A percentile compares a stretch with the other conserved stretches of the same genome.
phyloP scores from a whole-genome alignment of 495 filamentous ascomycete genomes.

The Penicillium arizonense region DNA sequence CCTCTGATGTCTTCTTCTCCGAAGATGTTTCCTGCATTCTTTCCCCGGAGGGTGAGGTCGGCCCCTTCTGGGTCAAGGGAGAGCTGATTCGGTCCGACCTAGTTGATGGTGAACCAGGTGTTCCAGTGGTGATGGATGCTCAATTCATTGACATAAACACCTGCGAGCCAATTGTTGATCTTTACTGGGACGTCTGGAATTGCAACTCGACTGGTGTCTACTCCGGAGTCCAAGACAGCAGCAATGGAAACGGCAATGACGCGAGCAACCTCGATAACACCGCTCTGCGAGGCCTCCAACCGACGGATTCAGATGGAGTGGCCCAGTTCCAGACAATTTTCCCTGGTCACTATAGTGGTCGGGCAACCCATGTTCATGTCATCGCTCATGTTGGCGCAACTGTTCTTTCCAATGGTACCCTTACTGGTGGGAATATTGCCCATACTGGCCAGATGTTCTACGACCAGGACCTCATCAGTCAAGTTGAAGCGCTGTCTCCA shows the following conservation, averaged over 20 bases:
- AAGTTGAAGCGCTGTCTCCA: constrained; percentile 43
- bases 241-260: no score
- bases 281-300: constrained; percentile 44
- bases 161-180: constrained; percentile 47
- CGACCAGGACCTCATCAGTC: constrained; percentile 40
- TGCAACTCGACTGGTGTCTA: constrained; percentile 56
- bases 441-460: constrained; percentile 60
- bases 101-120: constrained; percentile 43
- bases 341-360: constrained; percentile 47
- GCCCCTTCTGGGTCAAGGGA: constrained; percentile 33
- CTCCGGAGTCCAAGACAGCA: constrained; percentile 23
- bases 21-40: neutral
- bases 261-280: constrained; percentile 35
- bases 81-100: constrained; percentile 53
- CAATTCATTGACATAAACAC: constrained; percentile 54
- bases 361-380: constrained; percentile 41
- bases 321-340: constrained; percentile 43
- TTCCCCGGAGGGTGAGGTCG: constrained; percentile 24
- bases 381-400: constrained; percentile 41
- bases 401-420: constrained; percentile 39
- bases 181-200: constrained; percentile 57
- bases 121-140: constrained; percentile 51
- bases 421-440: constrained; percentile 41
- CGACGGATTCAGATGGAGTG: constrained; percentile 38
- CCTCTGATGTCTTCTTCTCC: no score